Evolutionary conservation across 2,329 filamentous ascomycete species (phyloP).

Genomic region (Fusarium sp.): DNA sequence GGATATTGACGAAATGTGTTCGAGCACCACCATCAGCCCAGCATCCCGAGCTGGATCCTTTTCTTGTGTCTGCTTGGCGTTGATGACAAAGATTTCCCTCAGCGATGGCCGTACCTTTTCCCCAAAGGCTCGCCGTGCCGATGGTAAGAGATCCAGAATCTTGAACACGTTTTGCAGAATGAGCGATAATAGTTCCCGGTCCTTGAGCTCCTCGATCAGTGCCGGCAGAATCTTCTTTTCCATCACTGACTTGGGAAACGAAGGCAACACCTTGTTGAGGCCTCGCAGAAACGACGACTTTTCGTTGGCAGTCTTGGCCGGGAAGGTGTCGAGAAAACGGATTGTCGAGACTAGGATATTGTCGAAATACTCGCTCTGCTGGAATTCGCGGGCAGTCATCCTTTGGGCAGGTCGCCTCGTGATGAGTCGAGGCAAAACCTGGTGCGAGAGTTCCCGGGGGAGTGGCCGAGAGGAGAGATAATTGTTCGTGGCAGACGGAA

Average conservation of each 20-base stretch:
- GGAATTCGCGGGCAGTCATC: slow-evolving; percentile 90
- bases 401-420: slow-evolving; percentile 90
- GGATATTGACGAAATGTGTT: slow-evolving; percentile 83
- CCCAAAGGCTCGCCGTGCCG: slow-evolving; percentile 82
- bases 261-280: slow-evolving; percentile 86
- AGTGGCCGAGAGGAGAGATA: slow-evolving; percentile 86
- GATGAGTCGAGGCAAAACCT: slow-evolving; percentile 88
- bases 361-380: slow-evolving; percentile 96
- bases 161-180: slow-evolving; percentile 95
- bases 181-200: slow-evolving; percentile 86
- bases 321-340: slow-evolving; percentile 91
- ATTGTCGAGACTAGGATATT: slow-evolving; percentile 97
- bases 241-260: slow-evolving; percentile 93
- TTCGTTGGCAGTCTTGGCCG: slow-evolving; percentile 91
- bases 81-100: slow-evolving; percentile 84
- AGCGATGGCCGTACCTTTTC: slow-evolving; percentile 90
- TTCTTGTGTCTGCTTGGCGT: slow-evolving; percentile 73
- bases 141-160: slow-evolving; percentile 84
- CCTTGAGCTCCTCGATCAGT: slow-evolving; percentile 93
- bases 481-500: slow-evolving; percentile 86
- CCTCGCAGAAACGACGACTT: slow-evolving; percentile 94
- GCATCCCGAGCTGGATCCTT: slow-evolving; percentile 89
- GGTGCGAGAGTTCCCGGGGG: slow-evolving; percentile 81
- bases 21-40: slow-evolving; percentile 90
- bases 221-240: slow-evolving; percentile 95